Conservation (phyloP, 345 rosid species). For the Eucalyptus polyanthemos region DNA sequence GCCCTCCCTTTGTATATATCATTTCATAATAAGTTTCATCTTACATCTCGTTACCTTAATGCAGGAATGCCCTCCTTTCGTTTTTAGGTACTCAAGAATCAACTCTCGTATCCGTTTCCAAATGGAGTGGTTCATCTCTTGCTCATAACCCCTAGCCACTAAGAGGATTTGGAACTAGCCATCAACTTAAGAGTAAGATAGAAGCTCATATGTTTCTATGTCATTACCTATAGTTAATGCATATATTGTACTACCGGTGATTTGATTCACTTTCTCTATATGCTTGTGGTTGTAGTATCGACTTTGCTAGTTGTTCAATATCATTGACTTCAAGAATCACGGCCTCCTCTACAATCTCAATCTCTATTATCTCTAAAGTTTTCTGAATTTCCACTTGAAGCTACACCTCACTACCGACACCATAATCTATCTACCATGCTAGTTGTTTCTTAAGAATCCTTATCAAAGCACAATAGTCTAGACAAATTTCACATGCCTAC, state of each 20-base stretch:
- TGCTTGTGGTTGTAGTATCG: neutral
- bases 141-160: neutral
- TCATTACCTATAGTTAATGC: neutral
- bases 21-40: neutral
- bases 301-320: neutral
- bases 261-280: neutral
- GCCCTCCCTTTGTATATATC: fast-evolving
- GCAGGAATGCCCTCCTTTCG: fast-evolving
- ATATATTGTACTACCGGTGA: neutral
- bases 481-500: fast-evolving
- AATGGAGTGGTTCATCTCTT: neutral
- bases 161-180: neutral
- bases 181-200: neutral
- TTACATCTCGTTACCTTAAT: fast-evolving
- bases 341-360: no score
- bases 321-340: no score
- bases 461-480: fast-evolving
- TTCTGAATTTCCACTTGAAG: neutral
- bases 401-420: fast-evolving
- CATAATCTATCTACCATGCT: neutral
- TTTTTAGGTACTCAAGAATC: neutral
- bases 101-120: fast-evolving
- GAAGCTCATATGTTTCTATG: fast-evolving
- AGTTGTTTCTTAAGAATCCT: neutral
- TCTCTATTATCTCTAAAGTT: neutral